Conservation (phyloP, 345 rosid genomes). For the Salix caprea region DNA sequence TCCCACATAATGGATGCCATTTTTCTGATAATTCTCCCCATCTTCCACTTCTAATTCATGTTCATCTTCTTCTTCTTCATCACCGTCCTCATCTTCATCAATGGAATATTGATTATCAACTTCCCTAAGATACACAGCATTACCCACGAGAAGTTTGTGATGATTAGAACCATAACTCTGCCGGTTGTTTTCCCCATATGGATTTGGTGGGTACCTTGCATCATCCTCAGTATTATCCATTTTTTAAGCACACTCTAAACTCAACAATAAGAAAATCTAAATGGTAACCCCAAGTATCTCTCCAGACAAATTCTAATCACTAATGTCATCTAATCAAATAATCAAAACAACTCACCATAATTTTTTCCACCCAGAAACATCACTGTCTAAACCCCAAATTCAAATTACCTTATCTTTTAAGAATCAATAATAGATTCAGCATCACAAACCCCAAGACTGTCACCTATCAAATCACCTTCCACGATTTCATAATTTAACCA, state of each 20-base stretch:
- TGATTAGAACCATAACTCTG: conserved; percentile 41
- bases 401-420: background rate
- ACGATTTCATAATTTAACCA: background rate
- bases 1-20: conserved; percentile 31
- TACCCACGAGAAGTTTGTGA: conserved; percentile 53
- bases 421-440: background rate
- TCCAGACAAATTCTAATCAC: background rate
- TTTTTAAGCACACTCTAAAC: conserved; percentile 3
- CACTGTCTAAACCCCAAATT: background rate
- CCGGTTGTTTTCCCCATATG: conserved; percentile 38
- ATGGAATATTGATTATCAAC: conserved; percentile 27
- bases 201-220: conserved; percentile 59
- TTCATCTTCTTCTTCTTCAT: conserved; percentile 29
- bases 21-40: conserved; percentile 35
- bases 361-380: background rate
- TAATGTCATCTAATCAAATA: background rate
- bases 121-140: conserved; percentile 32
- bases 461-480: background rate
- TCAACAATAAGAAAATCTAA: background rate
- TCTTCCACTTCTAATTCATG: conserved; percentile 39
- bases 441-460: background rate
- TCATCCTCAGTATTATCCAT: conserved; percentile 84
- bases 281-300: background rate
- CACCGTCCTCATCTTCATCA: conserved; percentile 41
- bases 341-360: background rate